Percentiles rank a stretch among this genome's conserved stretches.
Conservation (phyloP, 805 yeast species). For the Brettanomyces bruxellensis region DNA sequence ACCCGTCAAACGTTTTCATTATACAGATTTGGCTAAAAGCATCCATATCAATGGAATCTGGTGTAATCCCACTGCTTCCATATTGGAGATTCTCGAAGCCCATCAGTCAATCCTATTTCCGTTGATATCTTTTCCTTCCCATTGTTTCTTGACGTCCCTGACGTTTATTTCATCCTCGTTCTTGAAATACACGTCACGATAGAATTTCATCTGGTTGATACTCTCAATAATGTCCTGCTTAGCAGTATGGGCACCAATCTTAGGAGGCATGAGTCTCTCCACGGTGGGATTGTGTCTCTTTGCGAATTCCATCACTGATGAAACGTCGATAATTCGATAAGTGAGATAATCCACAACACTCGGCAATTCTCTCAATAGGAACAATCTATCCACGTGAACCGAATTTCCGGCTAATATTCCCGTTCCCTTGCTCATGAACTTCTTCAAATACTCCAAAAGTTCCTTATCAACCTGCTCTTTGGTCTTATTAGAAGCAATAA, state of each 20-base stretch:
- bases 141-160: background rate
- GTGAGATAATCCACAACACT: constrained; percentile 46
- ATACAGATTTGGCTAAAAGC: too few relatives aligned
- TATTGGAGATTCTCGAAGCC: too few relatives aligned
- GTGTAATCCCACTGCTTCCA: too few relatives aligned
- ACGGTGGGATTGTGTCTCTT: constrained; percentile 65
- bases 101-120: constrained; percentile 1
- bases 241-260: constrained; percentile 76
- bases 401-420: constrained; percentile 89
- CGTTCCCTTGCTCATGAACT: constrained; percentile 40
- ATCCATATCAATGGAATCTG: too few relatives aligned
- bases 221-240: constrained; percentile 82
- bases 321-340: constrained; percentile 85
- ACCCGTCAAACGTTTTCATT: too few relatives aligned
- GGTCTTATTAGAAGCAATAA: constrained; percentile 45
- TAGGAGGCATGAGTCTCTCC: constrained; percentile 48
- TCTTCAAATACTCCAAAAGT: constrained; percentile 50
- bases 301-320: constrained; percentile 76
- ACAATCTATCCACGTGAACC: constrained; percentile 83
- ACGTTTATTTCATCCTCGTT: constrained; percentile 11
- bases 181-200: constrained; percentile 52
- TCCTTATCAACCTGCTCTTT: constrained; percentile 56
- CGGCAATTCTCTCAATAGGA: constrained; percentile 81
- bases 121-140: constrained; percentile 3
- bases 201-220: constrained; percentile 75